Evolutionary conservation across 1,284 basidiomycete species (phyloP), one percentile per base, ranked within the genome.

Genomic region (Puccinia triticina): DNA sequence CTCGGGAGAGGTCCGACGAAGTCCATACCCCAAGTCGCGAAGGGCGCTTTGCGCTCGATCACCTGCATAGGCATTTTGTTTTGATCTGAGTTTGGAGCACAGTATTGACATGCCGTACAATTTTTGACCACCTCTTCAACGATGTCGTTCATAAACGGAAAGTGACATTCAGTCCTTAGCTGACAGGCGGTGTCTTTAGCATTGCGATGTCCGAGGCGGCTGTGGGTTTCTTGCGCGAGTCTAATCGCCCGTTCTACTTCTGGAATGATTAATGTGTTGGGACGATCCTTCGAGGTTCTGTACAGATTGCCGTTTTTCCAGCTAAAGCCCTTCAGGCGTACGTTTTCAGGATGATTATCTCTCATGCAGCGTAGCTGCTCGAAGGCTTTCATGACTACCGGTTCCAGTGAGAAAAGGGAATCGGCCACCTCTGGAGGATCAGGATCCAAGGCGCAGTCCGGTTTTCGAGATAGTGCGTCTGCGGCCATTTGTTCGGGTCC

Each of bases 11-110:
- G 74, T 18, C 48, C 74, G 2, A 76, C 74, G 40, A 76, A 76
- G 29, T 76, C 53, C 53, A 75, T 53, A 11, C n/a, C 73, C 73
- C 73, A 75, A 7, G 21, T 75, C n/a, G 29, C 46, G 32, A 76
- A 76, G 7, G 55, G 74, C 32, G 16, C 43, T 37, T 55, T 55
- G 3, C 37, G 55, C 14, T 40, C 37, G 1, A 76, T 40, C 21
- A 59, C 21, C 21, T 74, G 72, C 8, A 74, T 2, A 29, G 72
- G 72, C n/a, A 74, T 48, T 18, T 43, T 40, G 64, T 67, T 40
- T 14, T n/a, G 32, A 18, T 61, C 26, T 12, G 75, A 46, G 3
- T 37, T 34, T 1, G 5, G 1, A 11, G 11, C 14, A 16, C 43
- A 64, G n/a, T 64, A 40, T 26, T 77, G 75, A 48, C 75, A 77